phyloP scores from a whole-genome alignment of 345 rosid species.

The Cardamine resedifolia region DNA sequence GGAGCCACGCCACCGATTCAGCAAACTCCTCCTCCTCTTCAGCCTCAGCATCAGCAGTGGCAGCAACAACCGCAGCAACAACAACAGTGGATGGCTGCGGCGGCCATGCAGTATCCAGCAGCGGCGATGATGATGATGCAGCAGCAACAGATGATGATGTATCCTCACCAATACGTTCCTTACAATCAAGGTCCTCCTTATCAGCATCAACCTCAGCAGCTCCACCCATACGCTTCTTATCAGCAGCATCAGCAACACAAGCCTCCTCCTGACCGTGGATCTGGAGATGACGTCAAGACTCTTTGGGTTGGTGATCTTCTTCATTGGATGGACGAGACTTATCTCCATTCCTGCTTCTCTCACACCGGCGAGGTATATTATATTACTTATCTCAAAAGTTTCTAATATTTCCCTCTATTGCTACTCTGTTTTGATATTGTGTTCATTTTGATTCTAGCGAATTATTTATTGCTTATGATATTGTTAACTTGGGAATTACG shows the following conservation, averaged over 20 bases:
- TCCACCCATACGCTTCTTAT: slow-evolving; percentile 27
- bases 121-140: slow-evolving; percentile 94
- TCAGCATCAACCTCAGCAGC: slow-evolving; percentile 25
- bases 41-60: slow-evolving; percentile 27
- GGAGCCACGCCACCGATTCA: slow-evolving; percentile 28
- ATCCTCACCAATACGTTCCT: slow-evolving; percentile 76
- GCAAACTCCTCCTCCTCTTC: slow-evolving; percentile 26
- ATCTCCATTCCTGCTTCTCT: slow-evolving; percentile 70
- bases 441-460: not conserved
- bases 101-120: slow-evolving; percentile 77
- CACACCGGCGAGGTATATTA: slow-evolving; percentile 70
- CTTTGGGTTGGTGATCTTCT: slow-evolving; percentile 88
- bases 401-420: slow-evolving; percentile 39
- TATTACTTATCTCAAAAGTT: not conserved
- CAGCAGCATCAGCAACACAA: slow-evolving; percentile 39
- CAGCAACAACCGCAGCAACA: slow-evolving; percentile 44
- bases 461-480: not conserved
- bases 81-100: slow-evolving; percentile 65
- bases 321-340: slow-evolving; percentile 93
- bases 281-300: slow-evolving; percentile 65
- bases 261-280: slow-evolving; percentile 43
- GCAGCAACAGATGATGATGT: slow-evolving; percentile 90
- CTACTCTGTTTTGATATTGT: slow-evolving; percentile 33
- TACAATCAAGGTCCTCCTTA: slow-evolving; percentile 44
- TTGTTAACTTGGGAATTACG: not conserved